phyloP scores from a whole-genome alignment of 371 early-diverging fungal species.

The Smittium mucronatum region DNA sequence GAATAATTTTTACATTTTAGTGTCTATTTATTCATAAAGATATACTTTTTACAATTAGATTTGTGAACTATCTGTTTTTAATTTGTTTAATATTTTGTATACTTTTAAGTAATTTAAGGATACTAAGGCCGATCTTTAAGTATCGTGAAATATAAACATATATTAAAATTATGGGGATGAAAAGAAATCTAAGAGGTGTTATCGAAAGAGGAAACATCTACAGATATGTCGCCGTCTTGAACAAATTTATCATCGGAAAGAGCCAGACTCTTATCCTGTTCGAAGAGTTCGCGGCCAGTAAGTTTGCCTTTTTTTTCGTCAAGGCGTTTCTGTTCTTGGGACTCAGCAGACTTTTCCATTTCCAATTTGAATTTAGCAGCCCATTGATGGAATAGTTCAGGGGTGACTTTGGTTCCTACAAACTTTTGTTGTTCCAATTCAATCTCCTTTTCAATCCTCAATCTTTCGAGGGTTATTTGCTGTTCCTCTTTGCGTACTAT shows the following conservation, averaged over 20 bases:
- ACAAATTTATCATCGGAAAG: slow-evolving; percentile 66
- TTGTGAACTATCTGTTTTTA: background rate
- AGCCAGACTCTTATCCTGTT: slow-evolving; percentile 72
- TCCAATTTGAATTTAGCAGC: slow-evolving; percentile 63
- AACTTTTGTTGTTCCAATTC: slow-evolving; percentile 69
- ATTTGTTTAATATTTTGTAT: background rate
- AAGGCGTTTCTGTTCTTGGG: background rate
- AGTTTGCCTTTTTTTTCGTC: slow-evolving; percentile 17
- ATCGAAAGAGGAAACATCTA: too few species aligned
- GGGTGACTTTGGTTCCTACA: slow-evolving; percentile 72
- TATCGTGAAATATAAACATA: too few species aligned
- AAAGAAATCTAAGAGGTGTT: too few species aligned
- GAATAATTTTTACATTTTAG: slow-evolving; percentile 32
- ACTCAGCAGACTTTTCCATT: slow-evolving; percentile 12
- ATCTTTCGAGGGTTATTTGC: slow-evolving; percentile 41
- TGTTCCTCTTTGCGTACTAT: slow-evolving; percentile 40
- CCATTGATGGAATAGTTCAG: slow-evolving; percentile 68
- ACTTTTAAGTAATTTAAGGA: slow-evolving; percentile 51
- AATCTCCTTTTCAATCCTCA: slow-evolving; percentile 48
- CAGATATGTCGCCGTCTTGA: slow-evolving; percentile 76
- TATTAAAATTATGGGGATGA: too few species aligned
- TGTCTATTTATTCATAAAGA: background rate
- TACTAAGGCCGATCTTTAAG: too few species aligned
- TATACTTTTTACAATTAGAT: background rate
- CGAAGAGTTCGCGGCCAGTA: slow-evolving; percentile 80